Percentiles rank a stretch among this genome's conserved stretches.
These are phyloP conservation scores for Logfia minima DNA, from an alignment of 129 eudicot species.

Conservation along the genomic window DNA sequence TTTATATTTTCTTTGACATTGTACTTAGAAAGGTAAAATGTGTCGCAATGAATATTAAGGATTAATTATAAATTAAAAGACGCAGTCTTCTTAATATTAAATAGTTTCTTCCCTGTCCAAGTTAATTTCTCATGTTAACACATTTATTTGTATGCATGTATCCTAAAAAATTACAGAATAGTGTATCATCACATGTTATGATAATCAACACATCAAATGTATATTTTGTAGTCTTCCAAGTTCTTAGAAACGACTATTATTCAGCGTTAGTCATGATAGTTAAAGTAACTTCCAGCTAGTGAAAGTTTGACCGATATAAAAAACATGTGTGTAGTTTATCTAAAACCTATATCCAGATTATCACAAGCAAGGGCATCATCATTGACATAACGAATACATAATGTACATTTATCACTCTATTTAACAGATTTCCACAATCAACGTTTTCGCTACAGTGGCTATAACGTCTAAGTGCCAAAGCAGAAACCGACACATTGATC, in stretches of 20 bases:
- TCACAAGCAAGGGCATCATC: not conserved
- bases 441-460: not conserved
- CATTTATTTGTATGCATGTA: too few relatives aligned
- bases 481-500: slow-evolving; percentile 13
- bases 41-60: too few relatives aligned
- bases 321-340: not conserved
- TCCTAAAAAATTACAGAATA: too few relatives aligned
- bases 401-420: not conserved
- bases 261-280: not conserved
- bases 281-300: not conserved
- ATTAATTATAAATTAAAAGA: too few relatives aligned
- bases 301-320: not conserved
- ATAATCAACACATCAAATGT: too few relatives aligned
- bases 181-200: too few relatives aligned
- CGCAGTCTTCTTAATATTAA: too few relatives aligned
- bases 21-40: too few relatives aligned
- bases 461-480: slow-evolving; percentile 5
- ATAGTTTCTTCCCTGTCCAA: too few relatives aligned
- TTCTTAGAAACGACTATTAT: not conserved
- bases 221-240: not conserved
- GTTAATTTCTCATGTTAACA: too few relatives aligned
- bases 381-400: not conserved
- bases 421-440: slow-evolving; percentile 15
- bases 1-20: too few relatives aligned
- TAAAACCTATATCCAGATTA: not conserved